Conservation (phyloP, 257 asterid species). For the Linaria vulgaris region DNA sequence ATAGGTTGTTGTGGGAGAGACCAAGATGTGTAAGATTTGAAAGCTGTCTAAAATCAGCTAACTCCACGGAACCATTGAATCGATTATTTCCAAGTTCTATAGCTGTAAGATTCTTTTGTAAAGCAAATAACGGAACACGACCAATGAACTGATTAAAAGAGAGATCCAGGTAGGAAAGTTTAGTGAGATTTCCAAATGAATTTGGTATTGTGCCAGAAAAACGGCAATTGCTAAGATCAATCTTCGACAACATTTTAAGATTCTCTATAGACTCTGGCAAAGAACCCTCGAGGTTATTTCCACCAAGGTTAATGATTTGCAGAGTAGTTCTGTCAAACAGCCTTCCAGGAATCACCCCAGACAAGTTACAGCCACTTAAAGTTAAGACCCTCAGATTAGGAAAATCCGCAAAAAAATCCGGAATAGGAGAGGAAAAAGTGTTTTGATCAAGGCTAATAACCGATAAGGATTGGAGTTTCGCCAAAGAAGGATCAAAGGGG, state of each 20-base stretch:
- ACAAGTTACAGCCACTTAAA: constrained; percentile 35
- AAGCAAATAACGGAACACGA: constrained; percentile 43
- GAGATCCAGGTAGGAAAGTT: constrained; percentile 39
- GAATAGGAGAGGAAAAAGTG: constrained; percentile 32
- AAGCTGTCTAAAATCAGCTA: constrained; percentile 35
- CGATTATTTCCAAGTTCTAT: constrained; percentile 28
- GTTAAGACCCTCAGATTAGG: constrained; percentile 35
- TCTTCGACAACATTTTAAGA: constrained; percentile 36
- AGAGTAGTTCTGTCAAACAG: constrained; percentile 45
- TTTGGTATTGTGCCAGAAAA: constrained; percentile 51
- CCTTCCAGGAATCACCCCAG: constrained; percentile 38
- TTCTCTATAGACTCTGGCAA: constrained; percentile 58
- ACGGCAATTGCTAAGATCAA: constrained; percentile 44
- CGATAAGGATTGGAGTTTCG: constrained; percentile 39
- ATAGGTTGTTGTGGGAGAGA: too few relatives aligned
- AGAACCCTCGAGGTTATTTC: constrained; percentile 49
- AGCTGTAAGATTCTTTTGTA: constrained; percentile 31
- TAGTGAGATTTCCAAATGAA: constrained; percentile 40
- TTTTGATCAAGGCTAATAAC: constrained; percentile 44
- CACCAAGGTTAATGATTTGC: constrained; percentile 37
- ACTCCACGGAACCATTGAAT: constrained; percentile 42
- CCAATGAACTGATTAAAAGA: constrained; percentile 39
- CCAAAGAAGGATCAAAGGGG: too few relatives aligned
- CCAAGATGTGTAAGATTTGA: too few relatives aligned
- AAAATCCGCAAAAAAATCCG: too few relatives aligned